Evolutionary conservation across 2,329 filamentous ascomycete species (phyloP).

Genomic region (Ophiostoma australiae): DNA sequence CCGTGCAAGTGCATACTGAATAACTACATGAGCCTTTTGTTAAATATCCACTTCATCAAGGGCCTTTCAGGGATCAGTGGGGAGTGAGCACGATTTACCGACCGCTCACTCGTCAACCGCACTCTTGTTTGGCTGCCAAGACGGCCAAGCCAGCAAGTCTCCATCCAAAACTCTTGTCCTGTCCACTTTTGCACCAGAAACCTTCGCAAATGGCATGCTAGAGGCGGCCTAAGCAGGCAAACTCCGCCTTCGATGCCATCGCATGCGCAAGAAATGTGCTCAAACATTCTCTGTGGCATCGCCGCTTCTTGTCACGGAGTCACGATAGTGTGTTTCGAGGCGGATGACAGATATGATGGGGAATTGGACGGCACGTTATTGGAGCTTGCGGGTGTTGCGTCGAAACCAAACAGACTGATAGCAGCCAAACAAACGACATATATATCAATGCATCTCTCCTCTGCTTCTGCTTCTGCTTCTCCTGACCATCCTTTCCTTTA

Average conservation of each 20-base stretch:
- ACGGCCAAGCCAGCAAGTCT: background rate
- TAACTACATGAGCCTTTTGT: background rate
- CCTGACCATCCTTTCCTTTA: background rate
- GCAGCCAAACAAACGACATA: background rate
- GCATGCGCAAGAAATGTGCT: conserved; percentile 13
- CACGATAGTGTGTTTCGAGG: conserved; percentile 3
- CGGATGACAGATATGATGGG: background rate
- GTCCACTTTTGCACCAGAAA: conserved; percentile 6
- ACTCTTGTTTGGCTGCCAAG: background rate
- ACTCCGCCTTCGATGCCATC: background rate
- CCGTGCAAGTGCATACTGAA: background rate
- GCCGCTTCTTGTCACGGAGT: background rate
- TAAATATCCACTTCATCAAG: conserved; percentile 5
- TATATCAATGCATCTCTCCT: background rate
- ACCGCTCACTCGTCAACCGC: background rate
- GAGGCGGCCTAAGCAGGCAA: background rate
- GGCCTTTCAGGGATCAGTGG: background rate
- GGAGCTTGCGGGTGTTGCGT: background rate
- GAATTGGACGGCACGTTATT: background rate
- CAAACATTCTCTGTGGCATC: conserved; percentile 17
- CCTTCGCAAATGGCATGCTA: conserved; percentile 15
- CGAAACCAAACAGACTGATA: background rate
- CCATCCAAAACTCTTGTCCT: background rate
- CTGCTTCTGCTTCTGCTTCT: background rate
- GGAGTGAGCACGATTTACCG: background rate